Percentiles rank a stretch among this genome's conserved stretches.
These are phyloP conservation scores for Naganishia cerealis DNA, from an alignment of 1,284 basidiomycete genomes.

Conservation along the genomic window DNA sequence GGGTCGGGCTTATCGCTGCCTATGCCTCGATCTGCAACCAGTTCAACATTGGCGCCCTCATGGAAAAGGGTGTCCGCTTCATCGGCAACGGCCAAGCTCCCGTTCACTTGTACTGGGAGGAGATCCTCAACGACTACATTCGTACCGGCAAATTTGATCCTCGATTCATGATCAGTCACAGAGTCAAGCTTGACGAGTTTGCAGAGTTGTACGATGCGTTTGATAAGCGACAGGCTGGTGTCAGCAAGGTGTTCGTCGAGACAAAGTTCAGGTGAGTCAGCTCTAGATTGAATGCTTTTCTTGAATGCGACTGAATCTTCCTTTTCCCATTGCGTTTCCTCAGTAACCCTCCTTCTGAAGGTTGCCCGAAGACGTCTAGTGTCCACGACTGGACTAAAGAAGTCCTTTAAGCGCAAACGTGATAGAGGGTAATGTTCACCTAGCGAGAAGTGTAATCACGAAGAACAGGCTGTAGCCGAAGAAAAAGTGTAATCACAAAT, in stretches of 20 bases:
- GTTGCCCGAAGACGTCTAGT: conserved; percentile 59
- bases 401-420: conserved; percentile 34
- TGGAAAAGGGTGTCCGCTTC: conserved; percentile 72
- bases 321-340: neutral
- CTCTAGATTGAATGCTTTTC: neutral
- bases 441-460: neutral
- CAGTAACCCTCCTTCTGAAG: conserved; percentile 55
- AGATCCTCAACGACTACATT: conserved; percentile 63
- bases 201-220: conserved; percentile 58
- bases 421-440: neutral
- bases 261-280: conserved; percentile 53
- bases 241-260: conserved; percentile 68
- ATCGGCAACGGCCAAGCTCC: conserved; percentile 74
- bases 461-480: neutral
- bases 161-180: conserved; percentile 63
- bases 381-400: conserved; percentile 61
- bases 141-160: conserved; percentile 69
- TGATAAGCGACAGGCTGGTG: conserved; percentile 62
- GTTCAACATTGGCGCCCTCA: conserved; percentile 71
- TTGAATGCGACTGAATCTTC: neutral
- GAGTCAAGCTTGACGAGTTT: conserved; percentile 65
- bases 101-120: conserved; percentile 71
- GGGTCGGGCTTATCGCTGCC: conserved; percentile 64
- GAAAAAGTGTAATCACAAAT: too few species aligned
- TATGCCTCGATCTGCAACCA: conserved; percentile 65